Evolutionary conservation across 2,329 filamentous ascomycete genomes (phyloP).

Genomic region (Colletotrichum godetiae): DNA sequence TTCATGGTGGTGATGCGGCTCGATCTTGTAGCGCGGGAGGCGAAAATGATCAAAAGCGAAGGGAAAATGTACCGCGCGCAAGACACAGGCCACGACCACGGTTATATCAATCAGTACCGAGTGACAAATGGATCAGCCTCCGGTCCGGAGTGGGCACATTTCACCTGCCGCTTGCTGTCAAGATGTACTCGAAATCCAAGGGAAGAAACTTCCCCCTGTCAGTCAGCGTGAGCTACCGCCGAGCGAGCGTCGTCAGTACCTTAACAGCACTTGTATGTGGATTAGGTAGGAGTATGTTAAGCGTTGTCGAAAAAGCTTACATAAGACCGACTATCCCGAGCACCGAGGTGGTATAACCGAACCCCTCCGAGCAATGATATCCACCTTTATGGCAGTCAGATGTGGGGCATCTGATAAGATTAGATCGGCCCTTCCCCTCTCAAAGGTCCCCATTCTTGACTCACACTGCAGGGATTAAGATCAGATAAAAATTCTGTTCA

Average conservation of each 20-base stretch:
- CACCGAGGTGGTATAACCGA: constrained; percentile 23
- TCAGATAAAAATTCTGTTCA: constrained; percentile 26
- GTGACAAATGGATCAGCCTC: constrained; percentile 32
- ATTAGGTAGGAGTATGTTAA: no score
- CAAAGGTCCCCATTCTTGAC: constrained; percentile 27
- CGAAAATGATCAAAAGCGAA: constrained; percentile 29
- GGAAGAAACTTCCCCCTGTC: constrained; percentile 35
- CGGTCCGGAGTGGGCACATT: constrained; percentile 27
- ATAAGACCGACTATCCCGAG: constrained; percentile 22
- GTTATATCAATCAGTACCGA: constrained; percentile 34
- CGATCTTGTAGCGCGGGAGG: neutral
- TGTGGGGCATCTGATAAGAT: constrained; percentile 36
- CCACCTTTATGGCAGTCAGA: neutral
- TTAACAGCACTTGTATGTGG: no score
- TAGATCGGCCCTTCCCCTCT: constrained; percentile 32
- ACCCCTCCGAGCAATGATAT: neutral
- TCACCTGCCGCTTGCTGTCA: constrained; percentile 29
- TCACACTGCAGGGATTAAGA: constrained; percentile 31
- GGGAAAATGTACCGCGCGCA: constrained; percentile 7
- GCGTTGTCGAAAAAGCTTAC: neutral
- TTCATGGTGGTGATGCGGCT: constrained; percentile 3
- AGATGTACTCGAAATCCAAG: constrained; percentile 29
- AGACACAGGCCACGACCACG: constrained; percentile 20
- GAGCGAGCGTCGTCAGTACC: neutral
- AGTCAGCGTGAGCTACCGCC: constrained; percentile 17